A percentile compares a stretch with the other conserved stretches of the same genome.
phyloP scores from a whole-genome alignment of 2,329 filamentous ascomycete genomes.

The Huntiella decipiens region DNA sequence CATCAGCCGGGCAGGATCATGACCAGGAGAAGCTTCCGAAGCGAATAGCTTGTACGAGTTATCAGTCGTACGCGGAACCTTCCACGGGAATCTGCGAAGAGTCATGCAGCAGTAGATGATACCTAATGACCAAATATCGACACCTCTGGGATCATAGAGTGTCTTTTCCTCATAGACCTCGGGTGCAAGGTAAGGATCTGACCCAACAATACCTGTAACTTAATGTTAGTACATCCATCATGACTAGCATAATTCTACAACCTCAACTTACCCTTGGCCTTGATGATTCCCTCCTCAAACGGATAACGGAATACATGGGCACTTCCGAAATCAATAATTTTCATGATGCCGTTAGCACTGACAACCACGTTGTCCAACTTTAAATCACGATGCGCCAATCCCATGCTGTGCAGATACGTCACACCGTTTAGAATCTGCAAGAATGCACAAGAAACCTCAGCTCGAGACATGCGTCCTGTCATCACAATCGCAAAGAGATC shows the following conservation, averaged over 20 bases:
- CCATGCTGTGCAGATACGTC: conserved; percentile 86
- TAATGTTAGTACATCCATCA: conserved; percentile 11
- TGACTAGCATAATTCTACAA: not conserved
- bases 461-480: conserved; percentile 89
- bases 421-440: conserved; percentile 90
- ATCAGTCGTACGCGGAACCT: conserved; percentile 75
- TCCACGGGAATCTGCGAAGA: conserved; percentile 87
- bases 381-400: conserved; percentile 80
- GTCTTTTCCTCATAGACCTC: conserved; percentile 77
- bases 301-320: conserved; percentile 95
- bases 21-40: conserved; percentile 60
- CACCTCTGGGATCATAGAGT: conserved; percentile 82
- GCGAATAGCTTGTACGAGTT: conserved; percentile 92
- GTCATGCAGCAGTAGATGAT: conserved; percentile 99
- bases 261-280: conserved; percentile 49
- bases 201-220: conserved; percentile 43
- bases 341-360: conserved; percentile 93
- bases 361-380: conserved; percentile 98
- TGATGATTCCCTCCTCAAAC: conserved; percentile 74
- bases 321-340: conserved; percentile 97
- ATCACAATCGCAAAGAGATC: conserved; percentile 97
- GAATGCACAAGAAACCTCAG: conserved; percentile 81
- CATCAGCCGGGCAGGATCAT: conserved; percentile 36
- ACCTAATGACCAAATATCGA: conserved; percentile 93
- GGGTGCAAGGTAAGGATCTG: conserved; percentile 88